A percentile compares a stretch with the other conserved stretches of the same genome.
Conservation (phyloP, 2,329 filamentous ascomycete genomes). For the Ceratocystis colombiana region DNA sequence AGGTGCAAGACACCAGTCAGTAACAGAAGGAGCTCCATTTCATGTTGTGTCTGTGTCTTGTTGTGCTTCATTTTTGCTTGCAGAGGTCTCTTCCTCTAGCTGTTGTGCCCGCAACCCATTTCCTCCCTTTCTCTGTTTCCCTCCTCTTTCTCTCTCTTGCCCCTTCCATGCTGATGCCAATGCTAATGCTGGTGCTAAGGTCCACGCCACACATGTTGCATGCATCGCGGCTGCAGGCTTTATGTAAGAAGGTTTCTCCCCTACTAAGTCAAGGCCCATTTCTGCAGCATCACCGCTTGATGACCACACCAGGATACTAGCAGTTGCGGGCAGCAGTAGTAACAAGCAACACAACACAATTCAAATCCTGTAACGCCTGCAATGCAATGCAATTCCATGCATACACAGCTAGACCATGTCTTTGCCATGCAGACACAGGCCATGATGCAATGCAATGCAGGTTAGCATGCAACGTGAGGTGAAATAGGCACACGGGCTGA, state of each 20-base stretch:
- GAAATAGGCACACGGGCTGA: neutral
- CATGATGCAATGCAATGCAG: neutral
- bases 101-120: neutral
- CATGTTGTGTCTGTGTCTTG: neutral
- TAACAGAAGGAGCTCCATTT: too few species aligned
- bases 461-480: neutral
- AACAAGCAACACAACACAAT: neutral
- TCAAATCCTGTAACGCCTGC: neutral
- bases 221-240: slow-evolving; percentile 9
- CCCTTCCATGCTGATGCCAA: too few species aligned
- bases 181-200: too few species aligned
- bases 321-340: neutral
- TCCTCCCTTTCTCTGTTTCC: neutral
- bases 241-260: neutral
- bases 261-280: neutral
- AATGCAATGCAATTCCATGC: neutral
- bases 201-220: slow-evolving; percentile 7
- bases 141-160: neutral
- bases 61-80: neutral
- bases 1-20: too few species aligned
- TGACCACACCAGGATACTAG: neutral
- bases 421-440: neutral
- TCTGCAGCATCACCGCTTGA: neutral
- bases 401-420: neutral
- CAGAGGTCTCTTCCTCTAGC: neutral